phyloP scores from a whole-genome alignment of 1,139 yeast species.

The Citeromyces siamensis region DNA sequence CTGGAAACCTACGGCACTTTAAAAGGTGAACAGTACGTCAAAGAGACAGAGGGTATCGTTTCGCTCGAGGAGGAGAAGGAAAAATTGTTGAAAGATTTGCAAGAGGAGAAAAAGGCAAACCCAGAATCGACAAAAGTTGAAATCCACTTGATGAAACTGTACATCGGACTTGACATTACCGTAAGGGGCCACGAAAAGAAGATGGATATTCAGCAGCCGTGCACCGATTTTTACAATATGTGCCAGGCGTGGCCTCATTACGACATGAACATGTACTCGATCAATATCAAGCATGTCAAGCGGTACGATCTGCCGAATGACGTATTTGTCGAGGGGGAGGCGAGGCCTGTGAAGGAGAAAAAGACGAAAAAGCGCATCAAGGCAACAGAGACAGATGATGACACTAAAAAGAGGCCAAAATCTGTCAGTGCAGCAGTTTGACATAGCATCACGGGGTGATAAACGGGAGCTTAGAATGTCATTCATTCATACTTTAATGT shows the following conservation, averaged over 20 bases:
- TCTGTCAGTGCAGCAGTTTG: not conserved
- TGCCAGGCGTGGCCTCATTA: slow-evolving; percentile 67
- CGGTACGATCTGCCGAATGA: slow-evolving; percentile 73
- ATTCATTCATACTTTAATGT: no score
- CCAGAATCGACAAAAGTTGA: slow-evolving; percentile 11
- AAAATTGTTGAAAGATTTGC: slow-evolving; percentile 9
- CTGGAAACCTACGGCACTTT: slow-evolving; percentile 18
- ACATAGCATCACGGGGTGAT: no score
- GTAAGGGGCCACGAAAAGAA: slow-evolving; percentile 38
- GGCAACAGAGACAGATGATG: slow-evolving; percentile 7
- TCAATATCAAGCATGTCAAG: slow-evolving; percentile 68
- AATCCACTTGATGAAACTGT: slow-evolving; percentile 64
- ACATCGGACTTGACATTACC: slow-evolving; percentile 64
- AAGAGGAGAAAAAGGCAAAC: slow-evolving; percentile 14
- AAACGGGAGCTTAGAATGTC: no score
- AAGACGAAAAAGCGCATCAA: slow-evolving; percentile 10
- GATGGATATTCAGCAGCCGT: slow-evolving; percentile 83
- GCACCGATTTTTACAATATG: slow-evolving; percentile 73
- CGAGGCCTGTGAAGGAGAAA: slow-evolving; percentile 11
- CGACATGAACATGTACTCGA: slow-evolving; percentile 44
- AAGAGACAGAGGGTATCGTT: slow-evolving; percentile 10
- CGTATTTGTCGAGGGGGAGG: slow-evolving; percentile 28
- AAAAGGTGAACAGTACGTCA: slow-evolving; percentile 19
- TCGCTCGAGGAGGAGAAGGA: slow-evolving; percentile 10
- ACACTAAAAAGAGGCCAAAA: slow-evolving; percentile 4